phyloP scores from a whole-genome alignment of 495 filamentous ascomycete genomes.

The Aspergillus mulundensis region DNA sequence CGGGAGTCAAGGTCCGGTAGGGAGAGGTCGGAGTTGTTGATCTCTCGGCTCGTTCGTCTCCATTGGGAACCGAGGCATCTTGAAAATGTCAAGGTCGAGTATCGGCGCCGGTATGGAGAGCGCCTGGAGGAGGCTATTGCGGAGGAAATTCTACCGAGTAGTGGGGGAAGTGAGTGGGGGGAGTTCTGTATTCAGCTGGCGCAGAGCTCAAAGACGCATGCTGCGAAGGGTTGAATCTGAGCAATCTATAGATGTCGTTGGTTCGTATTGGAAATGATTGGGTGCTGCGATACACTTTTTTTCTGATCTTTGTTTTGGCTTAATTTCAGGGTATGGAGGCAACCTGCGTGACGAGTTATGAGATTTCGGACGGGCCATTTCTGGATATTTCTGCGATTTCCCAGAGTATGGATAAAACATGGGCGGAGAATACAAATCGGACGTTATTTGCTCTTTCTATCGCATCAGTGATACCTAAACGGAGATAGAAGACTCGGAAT shows the following conservation, averaged over 20 bases:
- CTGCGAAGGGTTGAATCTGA: slow-evolving; percentile 4
- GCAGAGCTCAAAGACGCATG: slow-evolving; percentile 26
- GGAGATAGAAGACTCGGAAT: not conserved
- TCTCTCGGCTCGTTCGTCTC: slow-evolving; percentile 72
- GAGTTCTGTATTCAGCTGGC: slow-evolving; percentile 58
- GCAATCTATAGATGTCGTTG: not conserved
- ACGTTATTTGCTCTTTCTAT: not conserved
- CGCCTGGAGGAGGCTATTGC: slow-evolving; percentile 61
- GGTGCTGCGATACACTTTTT: not conserved
- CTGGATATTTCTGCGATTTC: not conserved
- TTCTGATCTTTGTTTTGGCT: not conserved
- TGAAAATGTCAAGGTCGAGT: slow-evolving; percentile 65
- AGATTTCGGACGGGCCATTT: not conserved
- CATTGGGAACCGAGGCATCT: slow-evolving; percentile 83
- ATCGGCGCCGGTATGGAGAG: slow-evolving; percentile 64
- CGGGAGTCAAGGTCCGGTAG: slow-evolving; percentile 57
- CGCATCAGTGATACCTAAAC: not conserved
- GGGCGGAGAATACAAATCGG: not conserved
- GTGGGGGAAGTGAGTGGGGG: slow-evolving; percentile 45
- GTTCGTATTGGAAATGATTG: not conserved
- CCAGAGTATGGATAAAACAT: not conserved
- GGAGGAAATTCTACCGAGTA: slow-evolving; percentile 42
- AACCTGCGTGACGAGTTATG: not conserved
- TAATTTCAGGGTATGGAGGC: not conserved
- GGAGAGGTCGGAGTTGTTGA: slow-evolving; percentile 75